Conservation (phyloP, 2,329 filamentous ascomycete species). For the Fusarium xylarioides region DNA sequence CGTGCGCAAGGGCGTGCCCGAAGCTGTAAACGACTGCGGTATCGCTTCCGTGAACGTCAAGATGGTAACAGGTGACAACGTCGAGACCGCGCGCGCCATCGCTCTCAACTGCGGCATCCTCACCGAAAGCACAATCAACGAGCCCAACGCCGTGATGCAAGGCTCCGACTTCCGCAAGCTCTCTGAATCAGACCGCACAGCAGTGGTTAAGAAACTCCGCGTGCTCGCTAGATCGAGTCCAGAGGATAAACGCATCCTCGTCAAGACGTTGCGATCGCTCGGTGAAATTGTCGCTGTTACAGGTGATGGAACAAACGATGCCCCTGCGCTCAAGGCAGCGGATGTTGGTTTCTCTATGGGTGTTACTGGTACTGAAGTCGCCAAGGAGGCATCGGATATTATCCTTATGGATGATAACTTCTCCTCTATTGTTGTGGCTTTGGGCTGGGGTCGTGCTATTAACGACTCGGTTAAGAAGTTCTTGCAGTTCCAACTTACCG, state of each 20-base stretch:
- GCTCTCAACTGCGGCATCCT: slow-evolving; percentile 55
- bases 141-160: slow-evolving; percentile 57
- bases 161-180: slow-evolving; percentile 65
- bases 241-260: slow-evolving; percentile 73
- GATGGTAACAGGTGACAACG: slow-evolving; percentile 66
- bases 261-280: slow-evolving; percentile 70
- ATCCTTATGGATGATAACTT: slow-evolving; percentile 75
- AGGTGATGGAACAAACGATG: slow-evolving; percentile 73
- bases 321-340: slow-evolving; percentile 70
- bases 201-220: slow-evolving; percentile 69
- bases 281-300: slow-evolving; percentile 74
- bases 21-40: slow-evolving; percentile 70
- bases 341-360: slow-evolving; percentile 76
- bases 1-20: slow-evolving; percentile 68
- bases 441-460: slow-evolving; percentile 73
- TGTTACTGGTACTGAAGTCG: slow-evolving; percentile 71
- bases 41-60: slow-evolving; percentile 72
- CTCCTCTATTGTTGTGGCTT: slow-evolving; percentile 70
- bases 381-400: slow-evolving; percentile 72
- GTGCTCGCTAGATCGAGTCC: slow-evolving; percentile 75
- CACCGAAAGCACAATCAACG: slow-evolving; percentile 68
- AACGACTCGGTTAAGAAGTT: slow-evolving; percentile 76
- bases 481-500: slow-evolving; percentile 74
- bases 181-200: slow-evolving; percentile 57
- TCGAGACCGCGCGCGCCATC: slow-evolving; percentile 56